Percentiles rank a stretch among this genome's conserved stretches.
Evolutionary conservation across 805 yeast species (phyloP).

Genomic region (Yarrowia phangngaensis): DNA sequence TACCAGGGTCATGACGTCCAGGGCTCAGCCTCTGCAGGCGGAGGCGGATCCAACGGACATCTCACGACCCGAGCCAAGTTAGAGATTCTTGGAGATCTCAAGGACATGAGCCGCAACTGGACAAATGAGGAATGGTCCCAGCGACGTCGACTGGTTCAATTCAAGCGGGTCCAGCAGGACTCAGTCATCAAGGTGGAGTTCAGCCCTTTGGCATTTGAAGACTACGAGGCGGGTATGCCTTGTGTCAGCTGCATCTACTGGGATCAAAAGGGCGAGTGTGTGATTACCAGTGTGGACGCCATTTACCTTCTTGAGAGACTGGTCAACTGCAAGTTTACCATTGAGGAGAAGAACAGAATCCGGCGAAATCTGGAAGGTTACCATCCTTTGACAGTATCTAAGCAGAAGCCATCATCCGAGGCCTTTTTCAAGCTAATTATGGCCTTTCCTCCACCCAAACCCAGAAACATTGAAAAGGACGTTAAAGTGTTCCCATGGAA

Average conservation of each 20-base stretch:
- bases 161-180: conserved; percentile 42
- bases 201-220: conserved; percentile 40
- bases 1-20: conserved; percentile 17
- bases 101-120: conserved; percentile 47
- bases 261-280: conserved; percentile 48
- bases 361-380: conserved; percentile 62
- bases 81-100: conserved; percentile 37
- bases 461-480: conserved; percentile 67
- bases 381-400: conserved; percentile 57
- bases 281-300: conserved; percentile 63
- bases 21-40: neutral
- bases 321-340: conserved; percentile 52
- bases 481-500: conserved; percentile 64
- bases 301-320: conserved; percentile 55
- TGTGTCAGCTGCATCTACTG: conserved; percentile 60
- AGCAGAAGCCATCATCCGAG: conserved; percentile 43
- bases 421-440: conserved; percentile 50
- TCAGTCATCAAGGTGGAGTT: conserved; percentile 43
- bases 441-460: conserved; percentile 60
- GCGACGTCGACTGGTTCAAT: conserved; percentile 49
- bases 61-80: conserved; percentile 34
- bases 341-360: conserved; percentile 67
- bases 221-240: conserved; percentile 43
- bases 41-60: neutral
- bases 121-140: conserved; percentile 43